phyloP scores from a whole-genome alignment of 306 rosid species.

The Erythrophleum fordii region DNA sequence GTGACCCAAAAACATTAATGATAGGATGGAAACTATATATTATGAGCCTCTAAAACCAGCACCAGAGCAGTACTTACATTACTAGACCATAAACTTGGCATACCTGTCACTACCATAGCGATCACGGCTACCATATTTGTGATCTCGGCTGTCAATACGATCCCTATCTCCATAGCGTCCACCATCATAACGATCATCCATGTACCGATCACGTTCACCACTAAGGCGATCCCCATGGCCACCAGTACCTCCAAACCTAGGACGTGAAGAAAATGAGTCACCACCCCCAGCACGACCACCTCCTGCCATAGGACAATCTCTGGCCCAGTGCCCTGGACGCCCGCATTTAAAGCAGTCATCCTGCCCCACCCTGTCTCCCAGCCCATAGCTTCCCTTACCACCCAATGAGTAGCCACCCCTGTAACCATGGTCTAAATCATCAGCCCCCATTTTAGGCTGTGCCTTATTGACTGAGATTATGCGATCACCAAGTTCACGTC shows the following conservation, averaged over 20 bases:
- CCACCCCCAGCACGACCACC: slow-evolving; percentile 75
- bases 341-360: slow-evolving; percentile 95
- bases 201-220: slow-evolving; percentile 70
- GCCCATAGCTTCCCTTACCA: slow-evolving; percentile 73
- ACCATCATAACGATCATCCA: slow-evolving; percentile 81
- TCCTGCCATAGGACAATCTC: slow-evolving; percentile 78
- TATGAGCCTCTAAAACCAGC: neutral
- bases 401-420: slow-evolving; percentile 78
- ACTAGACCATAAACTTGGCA: neutral
- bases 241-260: slow-evolving; percentile 72
- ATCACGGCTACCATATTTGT: slow-evolving; percentile 82
- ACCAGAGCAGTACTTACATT: neutral
- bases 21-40: too few species aligned
- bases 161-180: slow-evolving; percentile 84
- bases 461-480: slow-evolving; percentile 88
- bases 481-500: slow-evolving; percentile 81
- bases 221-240: slow-evolving; percentile 77
- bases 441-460: slow-evolving; percentile 83
- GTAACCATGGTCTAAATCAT: slow-evolving; percentile 73
- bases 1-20: too few species aligned
- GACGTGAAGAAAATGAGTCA: slow-evolving; percentile 73
- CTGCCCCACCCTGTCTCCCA: slow-evolving; percentile 77
- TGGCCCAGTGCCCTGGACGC: slow-evolving; percentile 94
- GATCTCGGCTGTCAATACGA: slow-evolving; percentile 73
- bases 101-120: slow-evolving; percentile 86